Evolutionary conservation across 2,329 filamentous ascomycete genomes (phyloP), one percentile per base, ranked within the genome.

Genomic region (Westerdykella sp.): DNA sequence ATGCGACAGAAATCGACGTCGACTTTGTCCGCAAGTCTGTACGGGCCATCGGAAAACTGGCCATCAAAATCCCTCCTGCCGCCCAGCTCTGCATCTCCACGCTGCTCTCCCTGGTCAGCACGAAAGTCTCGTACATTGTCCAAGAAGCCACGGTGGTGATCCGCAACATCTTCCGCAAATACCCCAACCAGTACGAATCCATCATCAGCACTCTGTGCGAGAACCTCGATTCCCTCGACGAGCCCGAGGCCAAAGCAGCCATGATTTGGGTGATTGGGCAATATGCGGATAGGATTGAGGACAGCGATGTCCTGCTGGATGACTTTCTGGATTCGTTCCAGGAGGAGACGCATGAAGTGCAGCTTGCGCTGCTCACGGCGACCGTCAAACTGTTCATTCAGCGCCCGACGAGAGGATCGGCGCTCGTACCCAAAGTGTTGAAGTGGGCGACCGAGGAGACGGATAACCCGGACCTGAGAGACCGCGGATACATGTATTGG

Each of bases 211-310:
- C 90, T 1, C 77, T 98, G 0, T 97, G 94, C 69, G 89, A 96
- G 65, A 91, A 98, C 58, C 80, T 98, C 18, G 93, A 98, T 68
- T 95, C 90, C 4, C 74, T 98, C 39, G 93, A 98, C 65, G 93
- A 98, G 66, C 91, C 93, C 2, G 93, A 98, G 68, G 93, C 93
- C 37, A 98, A 98, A 67, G 90, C 93, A 1, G 93, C 93, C 45
- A 95, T 98, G 82, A 93, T 98, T 36, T 98, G 93, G 93, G 93
- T 98, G 30, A 98, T 98, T 63, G 93, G 93, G 2, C 88, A 98
- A 66, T 98, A 98, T 59, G 93, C 93, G 9, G 89, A 94, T 62
- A 84, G 93, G 36, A 98, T 98, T 56, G 93, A 98, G 65, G 97
- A 98, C 66, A 93, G 87, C 13, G 93, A 97, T 56, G 87, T 85